These are phyloP conservation scores for Spergularia bocconei DNA, from an alignment of 148 eudicot species.

Conservation along the genomic window DNA sequence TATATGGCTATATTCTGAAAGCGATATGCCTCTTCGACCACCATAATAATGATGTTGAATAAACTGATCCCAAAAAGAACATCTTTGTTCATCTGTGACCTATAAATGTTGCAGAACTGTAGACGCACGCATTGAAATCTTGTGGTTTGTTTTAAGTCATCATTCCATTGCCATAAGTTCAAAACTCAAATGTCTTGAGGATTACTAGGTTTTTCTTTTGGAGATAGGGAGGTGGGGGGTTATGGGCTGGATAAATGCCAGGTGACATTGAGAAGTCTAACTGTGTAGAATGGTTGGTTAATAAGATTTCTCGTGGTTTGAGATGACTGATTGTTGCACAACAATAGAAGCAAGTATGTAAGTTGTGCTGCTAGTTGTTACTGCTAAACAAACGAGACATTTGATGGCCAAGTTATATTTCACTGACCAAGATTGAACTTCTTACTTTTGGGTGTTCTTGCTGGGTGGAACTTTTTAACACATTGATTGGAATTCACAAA, in stretches of 20 bases:
- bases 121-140: background rate
- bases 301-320: background rate
- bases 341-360: background rate
- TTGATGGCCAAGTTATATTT: background rate
- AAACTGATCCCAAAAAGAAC: background rate
- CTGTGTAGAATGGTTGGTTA: background rate
- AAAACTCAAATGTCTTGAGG: background rate
- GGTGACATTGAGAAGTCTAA: background rate
- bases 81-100: background rate
- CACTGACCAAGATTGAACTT: background rate
- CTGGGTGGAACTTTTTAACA: too few relatives aligned
- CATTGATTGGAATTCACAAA: too few relatives aligned
- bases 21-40: background rate
- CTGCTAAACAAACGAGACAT: background rate
- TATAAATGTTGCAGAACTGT: background rate
- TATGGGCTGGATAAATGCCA: background rate
- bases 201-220: background rate
- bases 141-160: too few relatives aligned
- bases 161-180: background rate
- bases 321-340: background rate
- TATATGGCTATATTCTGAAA: background rate
- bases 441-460: background rate
- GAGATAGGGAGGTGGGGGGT: background rate
- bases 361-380: background rate
- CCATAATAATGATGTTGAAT: constrained; percentile 6